phyloP scores from a whole-genome alignment of 2,329 filamentous ascomycete species.

The Fusarium pininemorale region DNA sequence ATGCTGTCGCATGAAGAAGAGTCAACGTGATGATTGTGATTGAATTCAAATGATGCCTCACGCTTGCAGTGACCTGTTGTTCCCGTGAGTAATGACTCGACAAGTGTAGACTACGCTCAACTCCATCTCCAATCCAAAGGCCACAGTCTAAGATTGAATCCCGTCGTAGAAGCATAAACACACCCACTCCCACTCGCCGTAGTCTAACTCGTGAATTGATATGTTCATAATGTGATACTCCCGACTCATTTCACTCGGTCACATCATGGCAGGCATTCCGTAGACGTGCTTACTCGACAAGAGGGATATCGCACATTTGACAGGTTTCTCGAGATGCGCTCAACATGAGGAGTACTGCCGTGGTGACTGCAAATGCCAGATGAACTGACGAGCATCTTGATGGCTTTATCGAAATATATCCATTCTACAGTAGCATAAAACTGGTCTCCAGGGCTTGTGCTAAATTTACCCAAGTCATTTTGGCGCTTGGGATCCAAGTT shows the following conservation, averaged over 20 bases:
- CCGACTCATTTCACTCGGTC: too few relatives aligned
- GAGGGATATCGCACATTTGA: background rate
- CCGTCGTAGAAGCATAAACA: too few relatives aligned
- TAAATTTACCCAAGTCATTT: background rate
- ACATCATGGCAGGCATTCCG: background rate
- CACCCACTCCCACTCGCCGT: background rate
- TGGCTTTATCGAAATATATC: background rate
- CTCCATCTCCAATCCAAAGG: background rate
- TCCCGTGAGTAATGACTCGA: rapidly evolving
- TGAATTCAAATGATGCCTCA: rapidly evolving
- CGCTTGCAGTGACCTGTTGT: rapidly evolving
- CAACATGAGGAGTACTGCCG: background rate
- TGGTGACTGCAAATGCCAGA: background rate
- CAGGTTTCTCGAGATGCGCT: background rate
- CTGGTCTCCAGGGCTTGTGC: background rate
- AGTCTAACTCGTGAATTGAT: too few relatives aligned
- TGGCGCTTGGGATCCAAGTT: background rate
- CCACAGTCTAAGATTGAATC: background rate
- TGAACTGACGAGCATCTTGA: background rate
- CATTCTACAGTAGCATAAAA: background rate
- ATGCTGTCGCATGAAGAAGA: conserved; percentile 57
- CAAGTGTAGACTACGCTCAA: rapidly evolving
- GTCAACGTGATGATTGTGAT: rapidly evolving
- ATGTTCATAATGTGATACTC: background rate
- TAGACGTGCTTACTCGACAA: background rate